Evolutionary conservation across 208 protist species (phyloP).

Genomic region (Phytomonas sp.): DNA sequence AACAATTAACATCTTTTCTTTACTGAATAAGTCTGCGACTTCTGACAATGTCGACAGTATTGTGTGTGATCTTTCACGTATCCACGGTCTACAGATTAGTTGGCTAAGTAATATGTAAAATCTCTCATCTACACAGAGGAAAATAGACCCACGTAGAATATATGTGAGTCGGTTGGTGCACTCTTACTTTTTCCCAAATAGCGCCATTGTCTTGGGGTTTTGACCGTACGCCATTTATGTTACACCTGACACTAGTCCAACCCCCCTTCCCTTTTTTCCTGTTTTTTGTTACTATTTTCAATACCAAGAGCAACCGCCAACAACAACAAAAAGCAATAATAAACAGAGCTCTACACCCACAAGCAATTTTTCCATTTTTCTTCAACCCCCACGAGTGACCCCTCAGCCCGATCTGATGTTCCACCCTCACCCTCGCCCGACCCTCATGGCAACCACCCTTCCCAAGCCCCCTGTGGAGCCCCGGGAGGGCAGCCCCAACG

Average conservation of each 20-base stretch:
- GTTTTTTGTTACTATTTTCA: neutral
- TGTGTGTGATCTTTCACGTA: neutral
- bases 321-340: neutral
- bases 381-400: too few relatives aligned
- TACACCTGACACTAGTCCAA: neutral
- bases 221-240: too few relatives aligned
- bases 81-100: neutral
- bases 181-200: neutral
- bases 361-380: too few relatives aligned
- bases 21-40: neutral
- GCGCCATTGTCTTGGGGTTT: neutral
- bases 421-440: too few relatives aligned
- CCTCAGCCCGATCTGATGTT: too few relatives aligned
- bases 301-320: neutral
- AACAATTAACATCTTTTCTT: neutral
- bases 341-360: neutral
- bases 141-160: neutral
- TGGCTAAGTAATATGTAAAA: neutral
- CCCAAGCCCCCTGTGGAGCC: neutral
- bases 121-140: too few relatives aligned
- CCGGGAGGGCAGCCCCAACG: neutral
- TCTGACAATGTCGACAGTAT: neutral
- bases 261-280: neutral
- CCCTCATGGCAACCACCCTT: neutral
- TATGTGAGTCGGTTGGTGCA: neutral